These are phyloP conservation scores for Symbiodinium natans DNA, from an alignment of 73 alveolate genomes.

Conservation along the genomic window DNA sequence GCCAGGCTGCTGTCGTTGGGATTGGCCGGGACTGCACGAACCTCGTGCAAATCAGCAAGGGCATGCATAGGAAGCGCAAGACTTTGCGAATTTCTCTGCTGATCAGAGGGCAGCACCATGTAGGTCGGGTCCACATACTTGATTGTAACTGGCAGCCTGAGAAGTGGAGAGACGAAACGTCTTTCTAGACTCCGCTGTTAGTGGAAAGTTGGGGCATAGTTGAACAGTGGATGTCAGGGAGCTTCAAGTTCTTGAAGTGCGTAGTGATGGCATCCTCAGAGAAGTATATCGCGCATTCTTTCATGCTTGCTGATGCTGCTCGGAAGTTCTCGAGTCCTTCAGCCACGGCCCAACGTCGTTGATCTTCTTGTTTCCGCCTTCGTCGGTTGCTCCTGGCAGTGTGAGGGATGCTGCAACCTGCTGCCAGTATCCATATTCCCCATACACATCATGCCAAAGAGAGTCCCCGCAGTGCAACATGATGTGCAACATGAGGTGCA, in stretches of 20 bases:
- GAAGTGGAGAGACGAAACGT: too few relatives aligned
- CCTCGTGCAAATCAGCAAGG: constrained; percentile 23
- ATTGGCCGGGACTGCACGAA: constrained; percentile 86
- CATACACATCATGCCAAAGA: too few relatives aligned
- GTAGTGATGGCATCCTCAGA: constrained; percentile 42
- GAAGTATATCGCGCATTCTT: background rate
- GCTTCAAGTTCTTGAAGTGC: constrained; percentile 84
- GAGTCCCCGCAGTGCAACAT: too few relatives aligned
- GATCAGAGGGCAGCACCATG: background rate
- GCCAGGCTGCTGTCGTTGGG: constrained; percentile 87
- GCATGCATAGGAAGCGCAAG: background rate
- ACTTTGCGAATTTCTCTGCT: background rate
- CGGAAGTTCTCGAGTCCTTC: constrained; percentile 35
- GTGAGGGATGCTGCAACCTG: constrained; percentile 50
- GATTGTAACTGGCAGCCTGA: constrained; percentile 90
- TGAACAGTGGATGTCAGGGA: background rate
- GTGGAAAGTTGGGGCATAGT: background rate
- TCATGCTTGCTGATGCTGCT: too few relatives aligned
- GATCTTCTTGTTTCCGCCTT: constrained; percentile 92
- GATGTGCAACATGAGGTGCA: too few relatives aligned
- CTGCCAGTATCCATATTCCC: too few relatives aligned
- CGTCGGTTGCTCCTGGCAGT: constrained; percentile 56
- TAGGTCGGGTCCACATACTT: constrained; percentile 91
- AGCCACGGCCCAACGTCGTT: constrained; percentile 92
- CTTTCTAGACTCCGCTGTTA: too few relatives aligned